Conservation (phyloP, 225 moss, liverwort and hornwort species). For the Physcomitrellopsis africana region DNA sequence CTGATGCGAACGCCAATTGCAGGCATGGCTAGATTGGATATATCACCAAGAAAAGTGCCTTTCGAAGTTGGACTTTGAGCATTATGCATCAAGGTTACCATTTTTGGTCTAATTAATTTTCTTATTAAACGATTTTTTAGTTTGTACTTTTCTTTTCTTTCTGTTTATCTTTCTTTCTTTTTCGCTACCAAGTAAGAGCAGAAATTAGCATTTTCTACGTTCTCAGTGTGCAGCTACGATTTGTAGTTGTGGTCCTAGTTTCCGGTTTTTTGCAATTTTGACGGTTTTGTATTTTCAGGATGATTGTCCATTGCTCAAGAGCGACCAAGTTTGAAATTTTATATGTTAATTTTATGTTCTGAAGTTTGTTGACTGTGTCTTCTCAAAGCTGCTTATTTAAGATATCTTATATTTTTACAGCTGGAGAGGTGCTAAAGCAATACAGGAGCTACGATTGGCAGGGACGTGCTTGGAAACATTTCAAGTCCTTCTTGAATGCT, state of each 20-base stretch:
- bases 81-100: constrained; percentile 59
- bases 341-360: not conserved
- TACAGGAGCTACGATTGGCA: constrained; percentile 69
- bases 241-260: not conserved
- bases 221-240: not conserved
- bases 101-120: not conserved
- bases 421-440: constrained; percentile 69
- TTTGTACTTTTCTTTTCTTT: too few relatives aligned
- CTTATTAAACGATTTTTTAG: not conserved
- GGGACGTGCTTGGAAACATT: constrained; percentile 67
- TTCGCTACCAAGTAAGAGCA: not conserved
- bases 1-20: constrained; percentile 9
- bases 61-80: constrained; percentile 64
- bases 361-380: not conserved
- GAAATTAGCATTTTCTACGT: not conserved
- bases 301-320: not conserved
- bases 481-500: constrained; percentile 58
- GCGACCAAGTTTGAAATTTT: not conserved
- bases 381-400: constrained; percentile 11
- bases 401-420: constrained; percentile 38
- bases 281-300: not conserved
- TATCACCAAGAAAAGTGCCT: constrained; percentile 53
- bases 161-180: not conserved
- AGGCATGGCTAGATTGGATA: constrained; percentile 60
- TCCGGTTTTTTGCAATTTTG: not conserved